Percentiles rank a stretch among this genome's conserved stretches.
phyloP scores from a whole-genome alignment of 768 basidiomycete species.

The Cubamyces sp. region DNA sequence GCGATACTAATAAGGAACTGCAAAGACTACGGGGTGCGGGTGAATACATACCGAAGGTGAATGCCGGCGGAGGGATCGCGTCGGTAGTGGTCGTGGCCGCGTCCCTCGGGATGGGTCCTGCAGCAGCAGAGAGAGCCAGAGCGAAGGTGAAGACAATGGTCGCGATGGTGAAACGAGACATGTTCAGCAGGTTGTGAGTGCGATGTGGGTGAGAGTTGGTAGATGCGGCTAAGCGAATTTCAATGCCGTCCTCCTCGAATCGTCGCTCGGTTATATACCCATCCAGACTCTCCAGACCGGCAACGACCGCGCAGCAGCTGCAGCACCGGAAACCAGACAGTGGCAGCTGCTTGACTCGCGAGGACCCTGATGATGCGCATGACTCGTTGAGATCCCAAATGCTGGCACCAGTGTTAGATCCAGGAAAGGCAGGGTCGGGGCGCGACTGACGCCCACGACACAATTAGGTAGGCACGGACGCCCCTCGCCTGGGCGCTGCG shows the following conservation, averaged over 20 bases:
- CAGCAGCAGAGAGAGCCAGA: constrained; percentile 4
- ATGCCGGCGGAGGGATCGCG: neutral
- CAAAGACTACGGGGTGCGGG: neutral
- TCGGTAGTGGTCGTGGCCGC: neutral
- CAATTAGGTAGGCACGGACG: too few relatives aligned
- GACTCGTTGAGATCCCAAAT: neutral
- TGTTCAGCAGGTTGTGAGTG: neutral
- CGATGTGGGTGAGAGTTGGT: neutral
- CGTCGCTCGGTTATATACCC: neutral
- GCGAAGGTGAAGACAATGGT: constrained; percentile 7
- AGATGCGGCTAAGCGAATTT: constrained; percentile 1
- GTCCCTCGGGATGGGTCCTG: constrained; percentile 4
- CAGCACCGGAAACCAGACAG: neutral
- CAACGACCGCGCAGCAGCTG: neutral
- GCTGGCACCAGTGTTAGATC: too few relatives aligned
- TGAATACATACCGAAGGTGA: constrained; percentile 13
- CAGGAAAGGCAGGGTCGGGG: too few relatives aligned
- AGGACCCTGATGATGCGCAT: neutral
- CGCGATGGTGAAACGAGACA: constrained; percentile 11
- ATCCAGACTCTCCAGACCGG: neutral
- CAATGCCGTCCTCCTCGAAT: neutral
- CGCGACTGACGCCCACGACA: too few relatives aligned
- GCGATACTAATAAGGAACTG: neutral
- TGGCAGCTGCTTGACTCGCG: constrained; percentile 15
- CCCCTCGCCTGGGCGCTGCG: too few relatives aligned